These are phyloP conservation scores for Aspergillus fumigatus DNA, from an alignment of 2,329 filamentous ascomycete genomes.

Conservation along the genomic window DNA sequence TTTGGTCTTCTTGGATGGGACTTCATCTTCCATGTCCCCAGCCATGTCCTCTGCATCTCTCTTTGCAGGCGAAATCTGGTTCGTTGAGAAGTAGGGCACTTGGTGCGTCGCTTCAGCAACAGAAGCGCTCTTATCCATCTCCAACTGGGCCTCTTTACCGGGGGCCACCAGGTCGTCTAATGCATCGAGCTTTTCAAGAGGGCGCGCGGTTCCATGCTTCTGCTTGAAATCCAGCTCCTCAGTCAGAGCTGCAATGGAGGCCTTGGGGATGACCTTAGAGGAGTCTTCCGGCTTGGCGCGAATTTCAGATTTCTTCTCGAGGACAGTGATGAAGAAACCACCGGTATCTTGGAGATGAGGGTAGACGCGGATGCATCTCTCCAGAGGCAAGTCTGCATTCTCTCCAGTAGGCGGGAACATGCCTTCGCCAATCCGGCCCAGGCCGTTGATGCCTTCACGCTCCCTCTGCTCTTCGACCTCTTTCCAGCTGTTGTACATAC, in stretches of 20 bases:
- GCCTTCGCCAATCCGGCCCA: conserved; percentile 66
- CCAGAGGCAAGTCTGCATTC: conserved; percentile 64
- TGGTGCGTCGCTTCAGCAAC: conserved; percentile 32
- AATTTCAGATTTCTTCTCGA: conserved; percentile 88
- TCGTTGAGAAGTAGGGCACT: conserved; percentile 29
- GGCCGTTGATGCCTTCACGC: conserved; percentile 56
- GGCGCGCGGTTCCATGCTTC: conserved; percentile 25
- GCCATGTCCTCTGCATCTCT: conserved; percentile 29
- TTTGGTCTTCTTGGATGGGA: conserved; percentile 44
- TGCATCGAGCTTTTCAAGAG: conserved; percentile 35
- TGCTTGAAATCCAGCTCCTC: conserved; percentile 32
- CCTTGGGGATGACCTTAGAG: conserved; percentile 33
- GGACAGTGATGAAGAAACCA: conserved; percentile 92
- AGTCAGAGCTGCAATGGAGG: conserved; percentile 34
- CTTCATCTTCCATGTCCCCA: conserved; percentile 31
- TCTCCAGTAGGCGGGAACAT: conserved; percentile 73
- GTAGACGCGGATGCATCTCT: conserved; percentile 90
- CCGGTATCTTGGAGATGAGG: conserved; percentile 94
- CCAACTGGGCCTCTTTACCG: conserved; percentile 23
- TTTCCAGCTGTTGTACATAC: conserved; percentile 75
- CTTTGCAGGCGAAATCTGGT: conserved; percentile 25
- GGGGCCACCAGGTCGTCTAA: conserved; percentile 38
- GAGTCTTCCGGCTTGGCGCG: conserved; percentile 65
- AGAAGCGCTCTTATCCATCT: conserved; percentile 31
- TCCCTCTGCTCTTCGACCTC: conserved; percentile 69